phyloP scores from a whole-genome alignment of 2,329 filamentous ascomycete species.

The Chrysoporthe austroafricana region DNA sequence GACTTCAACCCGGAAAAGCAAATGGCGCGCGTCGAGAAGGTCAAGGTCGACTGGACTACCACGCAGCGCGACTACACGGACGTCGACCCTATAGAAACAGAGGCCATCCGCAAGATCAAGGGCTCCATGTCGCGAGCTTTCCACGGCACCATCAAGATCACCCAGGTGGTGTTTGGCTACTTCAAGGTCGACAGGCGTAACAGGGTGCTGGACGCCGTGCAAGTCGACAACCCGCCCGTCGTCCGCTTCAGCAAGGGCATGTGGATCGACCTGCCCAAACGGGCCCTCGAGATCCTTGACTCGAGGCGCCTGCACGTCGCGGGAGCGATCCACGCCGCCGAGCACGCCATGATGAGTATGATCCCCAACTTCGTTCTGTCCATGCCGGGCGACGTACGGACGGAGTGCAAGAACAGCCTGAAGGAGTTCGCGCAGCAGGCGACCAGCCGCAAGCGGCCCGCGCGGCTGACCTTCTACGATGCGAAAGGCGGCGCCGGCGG shows the following conservation, averaged over 20 bases:
- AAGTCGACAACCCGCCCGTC: conserved; percentile 92
- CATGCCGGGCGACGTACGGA: conserved; percentile 88
- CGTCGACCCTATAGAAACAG: conserved; percentile 89
- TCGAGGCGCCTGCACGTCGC: conserved; percentile 76
- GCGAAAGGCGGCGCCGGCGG: conserved; percentile 85
- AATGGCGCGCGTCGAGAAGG: conserved; percentile 84
- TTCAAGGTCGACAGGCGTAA: conserved; percentile 92
- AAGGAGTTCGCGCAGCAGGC: conserved; percentile 83
- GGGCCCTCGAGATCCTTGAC: conserved; percentile 77
- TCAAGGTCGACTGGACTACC: conserved; percentile 94
- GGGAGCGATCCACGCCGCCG: conserved; percentile 90
- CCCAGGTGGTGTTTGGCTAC: conserved; percentile 90
- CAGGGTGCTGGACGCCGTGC: conserved; percentile 86
- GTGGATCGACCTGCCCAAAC: conserved; percentile 90
- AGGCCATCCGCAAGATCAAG: conserved; percentile 76
- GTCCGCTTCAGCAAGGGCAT: conserved; percentile 84
- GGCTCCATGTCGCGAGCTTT: conserved; percentile 72
- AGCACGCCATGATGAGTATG: conserved; percentile 85
- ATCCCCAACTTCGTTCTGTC: conserved; percentile 91
- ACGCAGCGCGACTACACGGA: conserved; percentile 92
- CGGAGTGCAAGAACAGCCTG: conserved; percentile 86
- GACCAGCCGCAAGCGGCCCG: conserved; percentile 78
- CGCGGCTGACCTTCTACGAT: conserved; percentile 91
- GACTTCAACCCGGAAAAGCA: conserved; percentile 81
- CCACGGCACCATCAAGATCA: conserved; percentile 83